Evolutionary conservation across 2,329 filamentous ascomycete species (phyloP).

Genomic region (Elsinoe australis): DNA sequence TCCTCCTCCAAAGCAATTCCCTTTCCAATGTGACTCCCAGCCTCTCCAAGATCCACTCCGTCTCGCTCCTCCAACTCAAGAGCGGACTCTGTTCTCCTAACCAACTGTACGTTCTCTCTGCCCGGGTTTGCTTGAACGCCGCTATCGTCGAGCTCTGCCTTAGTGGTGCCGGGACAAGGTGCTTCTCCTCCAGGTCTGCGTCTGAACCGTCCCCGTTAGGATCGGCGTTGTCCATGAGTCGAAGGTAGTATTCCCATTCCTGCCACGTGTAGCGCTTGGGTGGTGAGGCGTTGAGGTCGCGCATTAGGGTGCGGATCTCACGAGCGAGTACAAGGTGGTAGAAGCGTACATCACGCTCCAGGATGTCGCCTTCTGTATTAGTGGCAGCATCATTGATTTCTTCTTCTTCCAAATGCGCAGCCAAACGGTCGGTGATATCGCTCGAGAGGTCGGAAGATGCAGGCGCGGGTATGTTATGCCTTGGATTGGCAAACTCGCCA

Average conservation of each 20-base stretch:
- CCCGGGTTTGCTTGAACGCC: conserved; percentile 19
- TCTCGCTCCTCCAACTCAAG: conserved; percentile 60
- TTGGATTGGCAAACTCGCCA: background rate
- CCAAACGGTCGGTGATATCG: conserved; percentile 28
- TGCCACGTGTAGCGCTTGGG: conserved; percentile 31
- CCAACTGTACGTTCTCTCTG: conserved; percentile 56
- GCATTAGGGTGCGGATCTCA: conserved; percentile 39
- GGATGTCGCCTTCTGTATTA: conserved; percentile 35
- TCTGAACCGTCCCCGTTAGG: conserved; percentile 28
- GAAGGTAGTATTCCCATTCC: conserved; percentile 44
- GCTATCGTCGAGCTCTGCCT: conserved; percentile 20
- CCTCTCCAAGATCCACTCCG: conserved; percentile 64
- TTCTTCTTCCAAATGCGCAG: conserved; percentile 35
- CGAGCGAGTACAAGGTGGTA: conserved; percentile 43
- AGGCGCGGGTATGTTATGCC: conserved; percentile 6
- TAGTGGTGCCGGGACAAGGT: conserved; percentile 20
- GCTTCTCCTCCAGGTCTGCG: conserved; percentile 21
- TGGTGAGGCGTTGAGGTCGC: conserved; percentile 35
- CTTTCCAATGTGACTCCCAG: conserved; percentile 51
- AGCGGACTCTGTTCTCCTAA: conserved; percentile 61
- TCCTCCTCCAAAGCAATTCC: conserved; percentile 34
- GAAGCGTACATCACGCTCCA: conserved; percentile 44
- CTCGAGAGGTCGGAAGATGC: conserved; percentile 17
- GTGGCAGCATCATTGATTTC: conserved; percentile 38
- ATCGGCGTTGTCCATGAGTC: conserved; percentile 39